phyloP scores from a whole-genome alignment of 148 eudicot species.

The Nepenthes gracilis region DNA sequence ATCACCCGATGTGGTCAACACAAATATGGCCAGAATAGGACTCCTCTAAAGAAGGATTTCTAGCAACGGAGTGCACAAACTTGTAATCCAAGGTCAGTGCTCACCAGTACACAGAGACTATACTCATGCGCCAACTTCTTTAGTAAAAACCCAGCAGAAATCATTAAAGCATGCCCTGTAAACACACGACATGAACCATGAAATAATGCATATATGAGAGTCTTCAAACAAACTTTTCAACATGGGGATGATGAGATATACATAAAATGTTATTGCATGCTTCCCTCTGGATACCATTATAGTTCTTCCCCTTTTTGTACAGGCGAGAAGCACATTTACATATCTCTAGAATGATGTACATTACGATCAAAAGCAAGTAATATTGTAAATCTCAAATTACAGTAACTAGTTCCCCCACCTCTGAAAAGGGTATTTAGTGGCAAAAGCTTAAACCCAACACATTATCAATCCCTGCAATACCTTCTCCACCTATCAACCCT shows the following conservation, averaged over 20 bases:
- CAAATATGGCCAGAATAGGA: too few species aligned
- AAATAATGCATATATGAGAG: neutral
- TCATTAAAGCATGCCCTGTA: constrained; percentile 81
- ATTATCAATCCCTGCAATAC: too few species aligned
- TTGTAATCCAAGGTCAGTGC: constrained; percentile 2
- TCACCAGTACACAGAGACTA: constrained; percentile 61
- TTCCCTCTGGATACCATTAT: too few species aligned
- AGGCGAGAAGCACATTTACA: too few species aligned
- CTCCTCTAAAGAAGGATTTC: neutral
- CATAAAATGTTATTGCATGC: too few species aligned
- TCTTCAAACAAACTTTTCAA: too few species aligned
- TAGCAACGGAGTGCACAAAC: neutral
- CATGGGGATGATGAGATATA: too few species aligned
- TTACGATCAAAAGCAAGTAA: neutral
- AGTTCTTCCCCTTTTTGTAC: too few species aligned
- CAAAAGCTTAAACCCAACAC: too few species aligned
- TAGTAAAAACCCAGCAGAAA: constrained; percentile 61
- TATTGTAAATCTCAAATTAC: constrained; percentile 2
- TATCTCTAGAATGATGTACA: neutral
- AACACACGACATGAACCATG: constrained; percentile 11
- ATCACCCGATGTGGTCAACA: too few species aligned
- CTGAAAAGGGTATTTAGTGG: too few species aligned
- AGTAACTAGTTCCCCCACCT: too few species aligned
- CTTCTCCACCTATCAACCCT: neutral
- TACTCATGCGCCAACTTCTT: constrained; percentile 74